Conservation (phyloP, 345 rosid species). For the Acer saccharum region DNA sequence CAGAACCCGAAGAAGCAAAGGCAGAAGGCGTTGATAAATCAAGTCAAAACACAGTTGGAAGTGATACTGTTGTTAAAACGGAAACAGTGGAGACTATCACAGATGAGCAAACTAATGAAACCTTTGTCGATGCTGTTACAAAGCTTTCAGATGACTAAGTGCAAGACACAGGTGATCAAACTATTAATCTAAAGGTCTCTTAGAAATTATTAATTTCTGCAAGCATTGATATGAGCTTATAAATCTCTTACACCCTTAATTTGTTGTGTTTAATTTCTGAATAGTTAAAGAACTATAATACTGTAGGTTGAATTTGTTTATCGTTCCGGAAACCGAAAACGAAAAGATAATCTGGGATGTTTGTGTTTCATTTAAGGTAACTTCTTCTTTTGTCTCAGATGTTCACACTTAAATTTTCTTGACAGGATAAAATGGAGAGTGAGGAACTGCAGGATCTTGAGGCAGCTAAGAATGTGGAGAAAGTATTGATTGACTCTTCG, state of each 20-base stretch:
- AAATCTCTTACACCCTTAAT: neutral
- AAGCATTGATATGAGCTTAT: neutral
- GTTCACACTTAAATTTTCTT: constrained; percentile 8
- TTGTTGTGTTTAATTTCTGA: too few relatives aligned
- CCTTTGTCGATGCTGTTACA: constrained; percentile 23
- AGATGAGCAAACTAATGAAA: constrained; percentile 22
- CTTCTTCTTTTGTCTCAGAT: constrained; percentile 12
- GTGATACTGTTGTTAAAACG: constrained; percentile 26
- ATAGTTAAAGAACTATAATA: too few relatives aligned
- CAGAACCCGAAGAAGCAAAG: constrained; percentile 25
- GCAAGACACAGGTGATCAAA: constrained; percentile 19
- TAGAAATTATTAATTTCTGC: too few relatives aligned
- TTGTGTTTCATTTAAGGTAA: neutral
- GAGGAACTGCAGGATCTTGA: constrained; percentile 40
- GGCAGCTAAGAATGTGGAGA: constrained; percentile 43
- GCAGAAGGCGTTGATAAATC: constrained; percentile 27
- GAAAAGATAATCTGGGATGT: too few relatives aligned
- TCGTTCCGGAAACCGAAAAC: neutral
- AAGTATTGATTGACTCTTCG: constrained; percentile 61
- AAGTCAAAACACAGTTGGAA: constrained; percentile 29
- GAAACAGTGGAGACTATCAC: constrained; percentile 36
- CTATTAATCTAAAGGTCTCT: constrained; percentile 45
- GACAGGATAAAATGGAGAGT: constrained; percentile 44
- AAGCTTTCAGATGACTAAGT: constrained; percentile 22
- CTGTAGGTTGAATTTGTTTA: too few relatives aligned